These are phyloP conservation scores for Purshia tridentata DNA, from an alignment of 306 rosid genomes.

Conservation along the genomic window DNA sequence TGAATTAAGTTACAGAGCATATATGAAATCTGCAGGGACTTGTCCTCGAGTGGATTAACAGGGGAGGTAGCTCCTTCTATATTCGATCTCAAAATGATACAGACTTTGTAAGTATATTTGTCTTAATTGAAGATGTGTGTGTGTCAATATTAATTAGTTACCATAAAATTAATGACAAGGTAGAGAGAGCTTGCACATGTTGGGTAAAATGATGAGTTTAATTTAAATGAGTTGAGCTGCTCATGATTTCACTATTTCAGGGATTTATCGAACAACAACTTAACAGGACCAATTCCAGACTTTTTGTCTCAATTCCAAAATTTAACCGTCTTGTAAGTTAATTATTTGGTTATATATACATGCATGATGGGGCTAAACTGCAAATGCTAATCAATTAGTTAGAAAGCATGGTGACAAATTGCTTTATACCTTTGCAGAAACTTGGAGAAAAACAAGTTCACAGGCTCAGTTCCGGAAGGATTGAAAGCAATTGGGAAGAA, in stretches of 20 bases:
- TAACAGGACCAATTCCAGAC: slow-evolving; percentile 33
- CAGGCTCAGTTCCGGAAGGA: neutral
- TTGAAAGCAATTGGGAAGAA: neutral
- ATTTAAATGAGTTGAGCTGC: neutral
- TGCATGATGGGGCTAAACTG: neutral
- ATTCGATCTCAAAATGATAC: slow-evolving; percentile 38
- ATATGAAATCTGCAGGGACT: slow-evolving; percentile 32
- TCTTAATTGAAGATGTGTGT: too few species aligned
- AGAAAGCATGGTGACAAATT: neutral
- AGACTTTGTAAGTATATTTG: slow-evolving; percentile 40
- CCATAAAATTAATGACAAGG: too few species aligned
- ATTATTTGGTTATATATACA: neutral
- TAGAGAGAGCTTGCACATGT: too few species aligned
- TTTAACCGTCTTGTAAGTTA: slow-evolving; percentile 30
- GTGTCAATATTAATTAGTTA: too few species aligned
- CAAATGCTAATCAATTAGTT: neutral
- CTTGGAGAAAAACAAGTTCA: neutral
- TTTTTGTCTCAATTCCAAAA: slow-evolving; percentile 23
- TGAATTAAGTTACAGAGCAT: neutral
- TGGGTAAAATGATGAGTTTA: too few species aligned
- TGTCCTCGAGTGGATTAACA: slow-evolving; percentile 43
- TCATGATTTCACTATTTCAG: slow-evolving; percentile 34
- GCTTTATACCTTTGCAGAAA: neutral
- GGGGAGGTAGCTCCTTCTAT: slow-evolving; percentile 42
- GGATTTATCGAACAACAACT: slow-evolving; percentile 56